Percentiles rank a stretch among this genome's conserved stretches.
Evolutionary conservation across 441 rosid species (phyloP).

Genomic region (Aquilaria agallochum): DNA sequence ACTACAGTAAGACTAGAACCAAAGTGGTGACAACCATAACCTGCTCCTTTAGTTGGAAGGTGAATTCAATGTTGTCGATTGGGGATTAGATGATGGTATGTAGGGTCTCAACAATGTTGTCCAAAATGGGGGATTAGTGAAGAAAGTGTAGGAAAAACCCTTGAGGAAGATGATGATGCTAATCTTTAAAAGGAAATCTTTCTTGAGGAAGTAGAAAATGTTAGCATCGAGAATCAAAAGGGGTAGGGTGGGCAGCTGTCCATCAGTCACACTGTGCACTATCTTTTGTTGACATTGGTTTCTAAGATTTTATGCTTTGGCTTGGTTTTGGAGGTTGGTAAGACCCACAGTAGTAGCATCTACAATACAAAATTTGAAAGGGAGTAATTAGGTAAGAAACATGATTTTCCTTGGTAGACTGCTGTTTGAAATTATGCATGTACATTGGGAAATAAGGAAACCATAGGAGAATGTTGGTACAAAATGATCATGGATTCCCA

Average conservation of each 20-base stretch:
- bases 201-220: conserved; percentile 51
- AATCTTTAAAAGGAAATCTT: conserved; percentile 67
- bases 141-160: conserved; percentile 45
- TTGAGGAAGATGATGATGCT: conserved; percentile 72
- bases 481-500: too few species aligned
- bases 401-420: too few species aligned
- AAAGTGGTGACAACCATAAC: conserved; percentile 68
- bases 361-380: too few species aligned
- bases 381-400: too few species aligned
- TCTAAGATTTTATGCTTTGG: too few species aligned
- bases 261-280: conserved; percentile 24
- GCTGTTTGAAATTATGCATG: too few species aligned
- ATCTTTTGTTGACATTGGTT: too few species aligned
- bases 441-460: too few species aligned
- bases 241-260: conserved; percentile 26
- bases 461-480: too few species aligned
- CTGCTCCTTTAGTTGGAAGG: conserved; percentile 67
- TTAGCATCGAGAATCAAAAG: conserved; percentile 46
- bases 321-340: too few species aligned
- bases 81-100: conserved; percentile 69
- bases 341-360: too few species aligned
- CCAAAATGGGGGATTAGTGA: conserved; percentile 29
- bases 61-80: conserved; percentile 36
- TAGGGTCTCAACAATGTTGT: conserved; percentile 60
- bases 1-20: conserved; percentile 56